Evolutionary conservation across 495 filamentous ascomycete genomes (phyloP), one percentile per base, ranked within the genome.

Genomic region (Cercophora sp.): DNA sequence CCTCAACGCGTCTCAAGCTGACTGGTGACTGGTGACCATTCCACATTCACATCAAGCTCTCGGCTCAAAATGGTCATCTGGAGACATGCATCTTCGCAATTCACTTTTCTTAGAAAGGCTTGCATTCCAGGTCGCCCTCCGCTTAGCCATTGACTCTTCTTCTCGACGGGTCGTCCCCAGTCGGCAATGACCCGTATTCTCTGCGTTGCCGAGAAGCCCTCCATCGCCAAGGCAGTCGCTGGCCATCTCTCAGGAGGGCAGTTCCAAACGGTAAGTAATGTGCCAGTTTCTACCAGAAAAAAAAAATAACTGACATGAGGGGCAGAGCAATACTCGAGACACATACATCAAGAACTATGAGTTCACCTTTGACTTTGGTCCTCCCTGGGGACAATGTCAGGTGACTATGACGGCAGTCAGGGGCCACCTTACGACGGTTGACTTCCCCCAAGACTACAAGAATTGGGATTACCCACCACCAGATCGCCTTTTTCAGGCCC

Each of bases 161-260:
- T 19, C 10, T 54, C 23, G n/a, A 31, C 35, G 24, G 35, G 35
- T 23, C 52, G 9, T 9, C 44, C 23, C 29, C 18, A 6, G 29
- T 32, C 27, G 20, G 35, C 31, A 32, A 74, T 68, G 67, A 77
- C 81, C 57, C 69, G 63, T 56, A 83, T 95, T 55, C 78, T 98
- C 22, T 97, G 94, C 64, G 91, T 98, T 57, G 93, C 93, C 50
- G 93, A 98, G 65, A 98, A 98, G 71, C 91, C 91, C 47, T 91
- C 91, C 27, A 97, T 98, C 51, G 87, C 93, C 45, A 96, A 90
- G 70, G 89, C 93, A 37, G 94, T 98, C 44, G 86, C 93, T 26
- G 79, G 83, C 44, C 92, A 96, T 72, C 77, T 98, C 42, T 85
- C 86, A 18, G 90, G 89, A 46, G 88, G 89, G 41, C 68, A 74